phyloP scores from a whole-genome alignment of 1,284 basidiomycete genomes.

The Pisolithus thermaeus region DNA sequence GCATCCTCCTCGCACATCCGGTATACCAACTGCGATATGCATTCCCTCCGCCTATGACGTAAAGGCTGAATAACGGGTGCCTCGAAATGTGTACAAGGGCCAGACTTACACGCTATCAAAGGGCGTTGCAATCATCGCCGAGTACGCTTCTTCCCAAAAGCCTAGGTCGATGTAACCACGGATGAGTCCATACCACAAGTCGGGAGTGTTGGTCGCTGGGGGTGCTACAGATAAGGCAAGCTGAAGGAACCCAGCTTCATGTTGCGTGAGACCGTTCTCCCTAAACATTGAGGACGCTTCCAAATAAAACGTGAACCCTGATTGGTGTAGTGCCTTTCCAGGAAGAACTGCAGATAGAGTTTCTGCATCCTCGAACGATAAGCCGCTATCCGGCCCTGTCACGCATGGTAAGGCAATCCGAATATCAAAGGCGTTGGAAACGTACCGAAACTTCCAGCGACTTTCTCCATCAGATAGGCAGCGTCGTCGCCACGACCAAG shows the following conservation, averaged over 20 bases:
- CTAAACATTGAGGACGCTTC: slow-evolving; percentile 75
- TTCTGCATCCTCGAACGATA: slow-evolving; percentile 57
- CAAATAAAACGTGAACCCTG: slow-evolving; percentile 70
- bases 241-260: slow-evolving; percentile 72
- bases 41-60: slow-evolving; percentile 66
- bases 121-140: slow-evolving; percentile 66
- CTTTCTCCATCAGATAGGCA: slow-evolving; percentile 60
- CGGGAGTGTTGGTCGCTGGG: slow-evolving; percentile 46
- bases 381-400: slow-evolving; percentile 47
- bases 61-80: slow-evolving; percentile 4
- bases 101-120: slow-evolving; percentile 68
- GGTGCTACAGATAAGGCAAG: slow-evolving; percentile 70
- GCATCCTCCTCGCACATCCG: slow-evolving; percentile 91
- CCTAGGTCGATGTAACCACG: slow-evolving; percentile 69
- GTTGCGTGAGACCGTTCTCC: slow-evolving; percentile 44
- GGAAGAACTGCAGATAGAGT: slow-evolving; percentile 63
- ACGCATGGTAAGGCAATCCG: slow-evolving; percentile 6
- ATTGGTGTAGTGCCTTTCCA: slow-evolving; percentile 47
- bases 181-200: slow-evolving; percentile 77
- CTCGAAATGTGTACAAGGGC: slow-evolving; percentile 5
- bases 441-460: slow-evolving; percentile 75
- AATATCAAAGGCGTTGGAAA: neutral
- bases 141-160: slow-evolving; percentile 83
- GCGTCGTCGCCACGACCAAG: slow-evolving; percentile 75
- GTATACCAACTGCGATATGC: slow-evolving; percentile 75